Percentiles rank a stretch among this genome's conserved stretches.
phyloP scores from a whole-genome alignment of 768 basidiomycete genomes.

The Collybiopsis confluens region DNA sequence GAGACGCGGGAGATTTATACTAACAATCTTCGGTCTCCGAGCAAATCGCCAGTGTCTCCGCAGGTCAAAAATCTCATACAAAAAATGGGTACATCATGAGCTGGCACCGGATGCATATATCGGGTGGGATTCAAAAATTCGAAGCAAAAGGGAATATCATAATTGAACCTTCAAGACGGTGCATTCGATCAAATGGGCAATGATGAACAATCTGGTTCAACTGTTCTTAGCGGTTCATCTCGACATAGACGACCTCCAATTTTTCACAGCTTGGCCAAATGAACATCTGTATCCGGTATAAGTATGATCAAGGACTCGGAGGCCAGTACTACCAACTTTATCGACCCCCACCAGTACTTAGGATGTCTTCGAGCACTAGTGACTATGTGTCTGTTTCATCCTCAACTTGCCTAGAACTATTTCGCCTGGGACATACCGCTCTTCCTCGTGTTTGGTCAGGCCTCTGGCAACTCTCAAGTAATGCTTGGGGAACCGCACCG shows the following conservation, averaged over 20 bases:
- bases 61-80: not conserved
- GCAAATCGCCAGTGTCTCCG: slow-evolving; percentile 1
- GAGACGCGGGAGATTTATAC: slow-evolving; percentile 10
- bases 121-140: too few relatives aligned
- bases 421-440: slow-evolving; percentile 50
- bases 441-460: slow-evolving; percentile 72
- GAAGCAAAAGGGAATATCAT: too few relatives aligned
- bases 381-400: not conserved
- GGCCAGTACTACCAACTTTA: too few relatives aligned
- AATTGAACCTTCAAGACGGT: too few relatives aligned
- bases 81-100: not conserved
- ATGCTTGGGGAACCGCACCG: slow-evolving; percentile 78
- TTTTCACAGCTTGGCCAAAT: slow-evolving; percentile 7
- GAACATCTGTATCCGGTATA: slow-evolving; percentile 8
- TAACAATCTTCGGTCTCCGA: slow-evolving; percentile 7
- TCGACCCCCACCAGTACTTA: too few relatives aligned
- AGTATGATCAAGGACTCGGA: too few relatives aligned
- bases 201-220: not conserved
- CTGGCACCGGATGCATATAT: too few relatives aligned
- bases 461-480: slow-evolving; percentile 83
- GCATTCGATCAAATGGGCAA: not conserved
- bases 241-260: too few relatives aligned
- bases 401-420: slow-evolving; percentile 33
- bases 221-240: too few relatives aligned
- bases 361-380: not conserved